phyloP scores from a whole-genome alignment of 306 rosid species.

The Dicorynia guianensis region DNA sequence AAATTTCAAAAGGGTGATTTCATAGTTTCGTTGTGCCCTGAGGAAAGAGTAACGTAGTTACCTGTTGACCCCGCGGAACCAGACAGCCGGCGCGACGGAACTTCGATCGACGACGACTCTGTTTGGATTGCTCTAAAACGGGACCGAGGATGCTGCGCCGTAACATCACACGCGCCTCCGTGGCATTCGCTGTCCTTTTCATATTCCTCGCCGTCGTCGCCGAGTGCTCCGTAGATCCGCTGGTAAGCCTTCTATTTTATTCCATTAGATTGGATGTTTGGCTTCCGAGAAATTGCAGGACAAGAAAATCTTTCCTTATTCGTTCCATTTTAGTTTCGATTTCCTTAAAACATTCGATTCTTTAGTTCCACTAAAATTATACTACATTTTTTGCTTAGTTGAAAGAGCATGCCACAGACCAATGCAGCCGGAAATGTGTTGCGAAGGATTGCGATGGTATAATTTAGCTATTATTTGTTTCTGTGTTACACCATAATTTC shows the following conservation, averaged over 20 bases:
- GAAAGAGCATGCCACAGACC: constrained; percentile 35
- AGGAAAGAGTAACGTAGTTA: neutral
- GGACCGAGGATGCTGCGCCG: constrained; percentile 30
- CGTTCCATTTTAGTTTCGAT: too few relatives aligned
- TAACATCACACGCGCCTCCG: constrained; percentile 45
- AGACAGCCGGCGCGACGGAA: neutral
- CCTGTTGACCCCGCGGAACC: too few relatives aligned
- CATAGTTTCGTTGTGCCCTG: neutral
- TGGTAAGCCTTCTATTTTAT: too few relatives aligned
- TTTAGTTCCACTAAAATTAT: too few relatives aligned
- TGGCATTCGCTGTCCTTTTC: constrained; percentile 42
- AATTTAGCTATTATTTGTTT: neutral
- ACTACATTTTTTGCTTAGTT: too few relatives aligned
- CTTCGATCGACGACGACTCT: constrained; percentile 5
- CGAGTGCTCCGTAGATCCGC: constrained; percentile 38
- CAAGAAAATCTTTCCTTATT: too few relatives aligned
- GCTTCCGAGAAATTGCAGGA: too few relatives aligned
- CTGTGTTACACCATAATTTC: neutral
- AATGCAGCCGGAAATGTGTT: constrained; percentile 74
- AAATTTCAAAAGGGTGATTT: neutral
- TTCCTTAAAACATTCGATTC: too few relatives aligned
- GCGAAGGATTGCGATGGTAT: constrained; percentile 67
- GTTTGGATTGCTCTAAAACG: neutral
- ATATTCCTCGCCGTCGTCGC: constrained; percentile 47
- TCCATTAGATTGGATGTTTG: too few relatives aligned